Percentiles rank a stretch among this genome's conserved stretches.
Conservation (phyloP, 1,284 basidiomycete species). For the Coriolopsis trogii region DNA sequence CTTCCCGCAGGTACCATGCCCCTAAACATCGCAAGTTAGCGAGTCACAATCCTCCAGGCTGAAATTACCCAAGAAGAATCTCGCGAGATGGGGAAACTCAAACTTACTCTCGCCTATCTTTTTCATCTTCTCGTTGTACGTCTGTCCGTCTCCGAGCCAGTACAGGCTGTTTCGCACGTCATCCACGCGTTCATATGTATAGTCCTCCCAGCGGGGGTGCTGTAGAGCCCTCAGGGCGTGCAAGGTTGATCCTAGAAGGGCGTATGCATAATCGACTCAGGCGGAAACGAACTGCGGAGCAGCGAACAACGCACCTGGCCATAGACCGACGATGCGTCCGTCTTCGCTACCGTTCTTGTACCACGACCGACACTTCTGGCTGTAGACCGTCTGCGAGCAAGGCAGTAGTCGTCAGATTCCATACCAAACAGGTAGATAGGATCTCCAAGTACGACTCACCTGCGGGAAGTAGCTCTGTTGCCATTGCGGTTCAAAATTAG, state of each 20-base stretch:
- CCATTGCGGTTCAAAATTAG: too few relatives aligned
- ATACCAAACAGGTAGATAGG: too few relatives aligned
- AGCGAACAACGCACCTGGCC: slow-evolving; percentile 49
- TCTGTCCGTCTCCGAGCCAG: slow-evolving; percentile 63
- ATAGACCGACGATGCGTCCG: slow-evolving; percentile 58
- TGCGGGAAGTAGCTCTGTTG: slow-evolving; percentile 11
- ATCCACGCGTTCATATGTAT: slow-evolving; percentile 52
- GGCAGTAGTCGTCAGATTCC: not conserved
- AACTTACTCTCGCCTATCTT: slow-evolving; percentile 52
- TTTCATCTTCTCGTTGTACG: slow-evolving; percentile 46
- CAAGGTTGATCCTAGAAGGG: slow-evolving; percentile 48
- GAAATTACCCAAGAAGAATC: not conserved
- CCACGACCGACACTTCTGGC: slow-evolving; percentile 64
- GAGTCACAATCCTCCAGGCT: not conserved
- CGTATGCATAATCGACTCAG: not conserved
- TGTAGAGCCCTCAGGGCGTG: slow-evolving; percentile 52
- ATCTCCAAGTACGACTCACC: not conserved
- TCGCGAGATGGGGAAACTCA: not conserved
- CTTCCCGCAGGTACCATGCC: slow-evolving; percentile 50
- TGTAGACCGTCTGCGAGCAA: slow-evolving; percentile 54
- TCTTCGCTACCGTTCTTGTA: slow-evolving; percentile 65
- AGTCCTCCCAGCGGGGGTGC: slow-evolving; percentile 70
- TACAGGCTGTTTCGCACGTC: slow-evolving; percentile 50
- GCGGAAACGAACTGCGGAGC: not conserved
- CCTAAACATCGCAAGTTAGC: slow-evolving; percentile 31